Conservation (phyloP, 1,284 basidiomycete genomes). For the Puccinia hordei region DNA sequence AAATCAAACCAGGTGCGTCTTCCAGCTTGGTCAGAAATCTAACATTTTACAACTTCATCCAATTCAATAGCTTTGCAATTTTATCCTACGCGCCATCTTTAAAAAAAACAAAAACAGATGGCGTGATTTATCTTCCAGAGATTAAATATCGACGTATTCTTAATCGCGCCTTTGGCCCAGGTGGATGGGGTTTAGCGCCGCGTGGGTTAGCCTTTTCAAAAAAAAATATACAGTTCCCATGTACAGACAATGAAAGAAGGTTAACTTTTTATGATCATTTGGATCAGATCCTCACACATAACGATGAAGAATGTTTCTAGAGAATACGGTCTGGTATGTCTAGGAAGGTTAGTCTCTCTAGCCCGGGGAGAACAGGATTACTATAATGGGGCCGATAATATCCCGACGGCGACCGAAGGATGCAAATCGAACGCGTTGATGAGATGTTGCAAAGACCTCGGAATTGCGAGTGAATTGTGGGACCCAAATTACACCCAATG, state of each 20-base stretch:
- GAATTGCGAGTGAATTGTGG: constrained; percentile 95
- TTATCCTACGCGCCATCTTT: neutral
- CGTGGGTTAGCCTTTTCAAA: constrained; percentile 76
- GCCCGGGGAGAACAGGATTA: constrained; percentile 96
- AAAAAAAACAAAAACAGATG: constrained; percentile 66
- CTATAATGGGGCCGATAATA: constrained; percentile 79
- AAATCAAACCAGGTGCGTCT: constrained; percentile 76
- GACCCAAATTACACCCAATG: constrained; percentile 55
- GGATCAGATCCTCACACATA: constrained; percentile 51
- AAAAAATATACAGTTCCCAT: too few species aligned
- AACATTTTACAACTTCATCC: neutral
- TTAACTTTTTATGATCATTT: neutral
- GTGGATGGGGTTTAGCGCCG: constrained; percentile 94
- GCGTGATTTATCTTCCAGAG: constrained; percentile 91
- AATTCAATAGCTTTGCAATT: neutral
- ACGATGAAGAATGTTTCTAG: constrained; percentile 79
- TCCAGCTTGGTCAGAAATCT: neutral
- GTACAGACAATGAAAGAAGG: neutral
- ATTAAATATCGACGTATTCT: constrained; percentile 96
- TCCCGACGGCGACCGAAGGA: constrained; percentile 90
- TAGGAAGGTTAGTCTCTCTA: constrained; percentile 89
- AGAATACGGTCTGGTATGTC: constrained; percentile 91
- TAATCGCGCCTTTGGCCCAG: constrained; percentile 93
- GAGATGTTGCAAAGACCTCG: constrained; percentile 96
- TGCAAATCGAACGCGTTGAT: constrained; percentile 96